Conservation (phyloP, 371 early-diverging fungal genomes). For the Umbelopsis sp. region DNA sequence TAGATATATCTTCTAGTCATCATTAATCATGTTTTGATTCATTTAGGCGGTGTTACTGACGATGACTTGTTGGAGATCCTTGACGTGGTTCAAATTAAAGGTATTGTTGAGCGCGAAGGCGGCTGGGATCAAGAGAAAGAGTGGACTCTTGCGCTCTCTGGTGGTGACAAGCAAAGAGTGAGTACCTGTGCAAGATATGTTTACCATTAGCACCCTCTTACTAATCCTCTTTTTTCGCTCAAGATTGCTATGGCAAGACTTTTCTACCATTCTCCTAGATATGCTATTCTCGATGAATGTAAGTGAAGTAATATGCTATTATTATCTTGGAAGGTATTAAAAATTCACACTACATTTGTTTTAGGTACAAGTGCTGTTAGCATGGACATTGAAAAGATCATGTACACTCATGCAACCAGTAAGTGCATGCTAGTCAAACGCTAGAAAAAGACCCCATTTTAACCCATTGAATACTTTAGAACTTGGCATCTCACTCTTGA, state of each 20-base stretch:
- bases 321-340: background rate
- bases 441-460: background rate
- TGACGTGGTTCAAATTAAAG: constrained; percentile 74
- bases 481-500: constrained; percentile 85
- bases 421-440: constrained; percentile 16
- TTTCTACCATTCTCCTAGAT: constrained; percentile 89
- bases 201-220: background rate
- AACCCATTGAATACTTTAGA: constrained; percentile 26
- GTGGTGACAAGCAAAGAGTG: constrained; percentile 87
- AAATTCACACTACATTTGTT: background rate
- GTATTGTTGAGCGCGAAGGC: constrained; percentile 85
- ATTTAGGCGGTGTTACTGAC: constrained; percentile 58
- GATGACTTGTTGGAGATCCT: constrained; percentile 72
- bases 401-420: constrained; percentile 87
- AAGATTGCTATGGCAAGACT: constrained; percentile 89
- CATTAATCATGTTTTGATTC: background rate
- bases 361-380: constrained; percentile 82
- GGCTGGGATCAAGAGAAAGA: constrained; percentile 87
- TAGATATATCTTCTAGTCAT: background rate
- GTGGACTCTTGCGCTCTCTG: constrained; percentile 84
- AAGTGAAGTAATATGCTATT: constrained; percentile 13
- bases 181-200: constrained; percentile 13
- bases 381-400: constrained; percentile 87
- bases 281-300: constrained; percentile 91
- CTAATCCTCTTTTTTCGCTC: background rate